Evolutionary conservation across 176 grass and related monocot species (phyloP).

Genomic region (Cymbopogon citratus): DNA sequence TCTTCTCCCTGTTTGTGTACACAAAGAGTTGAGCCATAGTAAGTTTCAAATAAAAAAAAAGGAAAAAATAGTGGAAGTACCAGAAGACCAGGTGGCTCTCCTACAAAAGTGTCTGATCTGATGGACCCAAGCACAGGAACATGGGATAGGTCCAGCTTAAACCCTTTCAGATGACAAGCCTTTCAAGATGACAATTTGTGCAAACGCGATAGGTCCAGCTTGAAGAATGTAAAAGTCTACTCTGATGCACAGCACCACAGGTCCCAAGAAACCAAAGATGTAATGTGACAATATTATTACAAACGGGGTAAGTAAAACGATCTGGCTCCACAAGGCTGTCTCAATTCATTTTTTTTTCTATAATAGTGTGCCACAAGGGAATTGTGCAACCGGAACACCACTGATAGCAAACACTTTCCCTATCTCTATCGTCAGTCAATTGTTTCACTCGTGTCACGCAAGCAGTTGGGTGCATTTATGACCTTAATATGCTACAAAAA

Average conservation of each 20-base stretch:
- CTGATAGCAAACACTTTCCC: neutral
- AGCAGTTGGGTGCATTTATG: neutral
- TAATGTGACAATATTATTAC: neutral
- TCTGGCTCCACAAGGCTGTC: neutral
- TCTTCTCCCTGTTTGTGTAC: too few relatives aligned
- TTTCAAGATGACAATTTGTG: neutral
- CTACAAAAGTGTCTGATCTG: too few relatives aligned
- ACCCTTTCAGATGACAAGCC: too few relatives aligned
- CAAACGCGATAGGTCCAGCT: neutral
- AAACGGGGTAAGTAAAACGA: neutral
- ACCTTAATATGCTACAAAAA: constrained; percentile 23
- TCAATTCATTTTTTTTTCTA: neutral
- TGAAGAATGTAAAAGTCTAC: neutral
- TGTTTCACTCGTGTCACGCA: neutral
- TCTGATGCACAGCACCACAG: neutral
- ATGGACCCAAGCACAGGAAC: too few relatives aligned
- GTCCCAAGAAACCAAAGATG: neutral
- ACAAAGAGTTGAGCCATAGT: too few relatives aligned
- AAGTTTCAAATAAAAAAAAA: too few relatives aligned
- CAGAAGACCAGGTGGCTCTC: too few relatives aligned
- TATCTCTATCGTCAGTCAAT: neutral
- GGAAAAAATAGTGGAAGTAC: too few relatives aligned
- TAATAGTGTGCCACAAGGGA: neutral
- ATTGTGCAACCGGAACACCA: neutral
- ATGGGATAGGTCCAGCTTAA: too few relatives aligned